Evolutionary conservation across 129 eudicot genomes (phyloP).

Genomic region (Helichrysum umbraculigerum): DNA sequence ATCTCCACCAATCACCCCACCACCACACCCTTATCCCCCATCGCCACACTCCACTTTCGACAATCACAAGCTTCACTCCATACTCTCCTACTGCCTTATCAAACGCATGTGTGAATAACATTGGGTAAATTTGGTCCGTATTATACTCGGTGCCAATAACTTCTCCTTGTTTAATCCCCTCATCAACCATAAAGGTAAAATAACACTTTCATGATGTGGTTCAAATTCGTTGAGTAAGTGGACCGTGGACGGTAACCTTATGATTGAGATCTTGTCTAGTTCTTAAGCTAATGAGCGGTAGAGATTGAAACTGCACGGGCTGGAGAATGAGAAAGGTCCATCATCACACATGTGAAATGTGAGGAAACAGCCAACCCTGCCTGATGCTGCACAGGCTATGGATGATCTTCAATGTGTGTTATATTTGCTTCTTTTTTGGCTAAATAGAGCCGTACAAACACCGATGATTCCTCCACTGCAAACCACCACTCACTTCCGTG

Average conservation of each 20-base stretch:
- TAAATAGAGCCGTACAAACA: conserved; percentile 79
- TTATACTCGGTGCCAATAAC: conserved; percentile 64
- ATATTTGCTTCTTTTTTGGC: conserved; percentile 69
- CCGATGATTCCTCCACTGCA: conserved; percentile 98
- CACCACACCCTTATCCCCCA: conserved; percentile 45
- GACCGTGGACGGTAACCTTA: conserved; percentile 74
- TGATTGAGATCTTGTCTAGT: conserved; percentile 51
- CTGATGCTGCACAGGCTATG: conserved; percentile 87
- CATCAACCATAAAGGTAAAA: conserved; percentile 68
- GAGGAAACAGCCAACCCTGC: conserved; percentile 80
- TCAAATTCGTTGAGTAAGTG: conserved; percentile 60
- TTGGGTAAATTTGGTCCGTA: conserved; percentile 79
- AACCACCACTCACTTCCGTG: conserved; percentile 52
- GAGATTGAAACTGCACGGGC: conserved; percentile 87
- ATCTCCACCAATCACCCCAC: conserved; percentile 59
- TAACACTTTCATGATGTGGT: conserved; percentile 2
- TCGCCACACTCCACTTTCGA: conserved; percentile 54
- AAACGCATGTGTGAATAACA: conserved; percentile 52
- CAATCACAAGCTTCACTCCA: conserved; percentile 69
- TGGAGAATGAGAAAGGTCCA: conserved; percentile 62
- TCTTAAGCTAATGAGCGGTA: conserved; percentile 65
- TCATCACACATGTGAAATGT: conserved; percentile 83
- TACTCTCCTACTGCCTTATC: conserved; percentile 62
- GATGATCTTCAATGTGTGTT: conserved; percentile 76
- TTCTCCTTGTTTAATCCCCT: conserved; percentile 38